Base-by-base conservation (phyloP, 2,329 filamentous ascomycete species). In the Tolypocladium album region DNA sequence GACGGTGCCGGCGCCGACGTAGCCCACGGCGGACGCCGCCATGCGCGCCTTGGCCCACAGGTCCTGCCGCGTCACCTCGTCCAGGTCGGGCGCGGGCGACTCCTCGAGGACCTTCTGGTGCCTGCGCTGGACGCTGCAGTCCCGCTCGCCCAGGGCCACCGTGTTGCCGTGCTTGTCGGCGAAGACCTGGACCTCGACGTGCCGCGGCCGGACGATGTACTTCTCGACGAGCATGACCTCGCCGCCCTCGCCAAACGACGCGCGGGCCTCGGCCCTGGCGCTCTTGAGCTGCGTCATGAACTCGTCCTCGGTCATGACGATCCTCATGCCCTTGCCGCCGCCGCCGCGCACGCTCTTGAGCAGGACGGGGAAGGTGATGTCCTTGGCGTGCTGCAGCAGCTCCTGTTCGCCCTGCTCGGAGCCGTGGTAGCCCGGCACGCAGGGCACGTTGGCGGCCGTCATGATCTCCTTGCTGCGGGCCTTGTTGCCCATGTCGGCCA, bases 351-450 rank as follows among this genome's bases (percentile, higher is more conserved):
- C 88, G 63, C 89, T 90, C 78, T 96, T 96, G 58, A 91, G 78
- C 68, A 92, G 80, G 8, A 92, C 87, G 15, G 86, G 86, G 65
- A 87, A 89, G 36, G 78, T 79, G 65, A 88, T 78, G 64, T 89
- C 85, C 66, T 83, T 83, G 9, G 94, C 93, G 71, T 93, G 86
- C 12, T 79, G 76, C 59, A 90, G 71, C 34, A 88, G 72, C 65
- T 83, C 74, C 59, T 76, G 72, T 55, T 82, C 79, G 56, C 88
- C 85, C 76, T 99, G 94, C 58, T 96, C 90, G 1, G 80, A 69
- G 22, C 94, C 94, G 71, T 97, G 94, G 69, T 99, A 99, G 0
- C 94, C 94, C 0, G 94, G 94, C 56, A 99, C 94, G 69, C 94
- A 97, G 5, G 92, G 92, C 4, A 99, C 94, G 11, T 92, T 91